Conservation (phyloP, 345 rosid genomes). For the Excoecaria cochinchinensis region DNA sequence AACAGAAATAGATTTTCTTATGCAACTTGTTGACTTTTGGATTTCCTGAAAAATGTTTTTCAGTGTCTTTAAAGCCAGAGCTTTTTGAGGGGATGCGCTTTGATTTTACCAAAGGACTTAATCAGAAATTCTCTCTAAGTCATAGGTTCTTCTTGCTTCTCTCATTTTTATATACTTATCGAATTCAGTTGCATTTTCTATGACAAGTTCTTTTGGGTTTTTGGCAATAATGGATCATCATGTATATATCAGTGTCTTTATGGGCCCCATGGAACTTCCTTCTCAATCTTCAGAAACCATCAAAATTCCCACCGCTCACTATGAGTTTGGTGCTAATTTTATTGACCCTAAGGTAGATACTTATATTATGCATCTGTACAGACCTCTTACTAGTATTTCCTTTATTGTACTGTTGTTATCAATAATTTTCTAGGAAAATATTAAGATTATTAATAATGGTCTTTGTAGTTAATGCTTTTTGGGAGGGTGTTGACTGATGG, state of each 20-base stretch:
- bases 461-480: slow-evolving; percentile 73
- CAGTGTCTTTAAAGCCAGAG: slow-evolving; percentile 97
- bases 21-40: not conserved
- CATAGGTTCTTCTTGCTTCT: slow-evolving; percentile 57
- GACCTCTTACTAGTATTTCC: not conserved
- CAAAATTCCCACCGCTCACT: slow-evolving; percentile 83
- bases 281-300: slow-evolving; percentile 81
- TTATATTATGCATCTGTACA: not conserved
- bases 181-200: not conserved
- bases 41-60: slow-evolving; percentile 10
- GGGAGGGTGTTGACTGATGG: slow-evolving; percentile 94
- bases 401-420: not conserved
- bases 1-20: not conserved
- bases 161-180: not conserved
- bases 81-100: slow-evolving; percentile 93
- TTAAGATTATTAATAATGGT: not conserved
- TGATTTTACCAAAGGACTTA: slow-evolving; percentile 86
- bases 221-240: slow-evolving; percentile 2
- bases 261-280: slow-evolving; percentile 94
- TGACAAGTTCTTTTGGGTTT: slow-evolving; percentile 11
- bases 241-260: slow-evolving; percentile 54
- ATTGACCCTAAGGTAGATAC: slow-evolving; percentile 67
- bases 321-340: slow-evolving; percentile 93
- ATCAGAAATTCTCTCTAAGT: slow-evolving; percentile 79
- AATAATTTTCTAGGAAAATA: not conserved